Conservation (phyloP, 306 rosid genomes). For the Corylus americana region DNA sequence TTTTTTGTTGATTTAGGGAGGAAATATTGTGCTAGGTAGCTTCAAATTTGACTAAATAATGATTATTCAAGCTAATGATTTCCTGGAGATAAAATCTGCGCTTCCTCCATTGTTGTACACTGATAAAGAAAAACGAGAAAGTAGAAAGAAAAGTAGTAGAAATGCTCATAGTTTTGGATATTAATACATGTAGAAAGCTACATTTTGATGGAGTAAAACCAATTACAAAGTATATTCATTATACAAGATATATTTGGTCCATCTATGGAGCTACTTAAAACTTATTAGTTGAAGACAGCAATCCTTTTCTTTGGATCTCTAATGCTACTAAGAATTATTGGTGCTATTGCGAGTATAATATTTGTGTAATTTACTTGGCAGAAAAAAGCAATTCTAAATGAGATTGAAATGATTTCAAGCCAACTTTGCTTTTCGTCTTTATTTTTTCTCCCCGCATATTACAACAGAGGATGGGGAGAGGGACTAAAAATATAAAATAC, state of each 20-base stretch:
- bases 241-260: neutral
- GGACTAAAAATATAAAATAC: too few species aligned
- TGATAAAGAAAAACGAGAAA: conserved; percentile 2
- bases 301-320: neutral
- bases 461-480: too few species aligned
- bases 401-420: too few species aligned
- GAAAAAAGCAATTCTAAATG: neutral
- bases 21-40: neutral
- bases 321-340: neutral
- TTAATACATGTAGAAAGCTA: neutral
- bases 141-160: neutral
- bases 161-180: neutral
- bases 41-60: neutral
- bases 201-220: neutral
- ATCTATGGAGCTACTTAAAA: neutral
- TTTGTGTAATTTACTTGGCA: neutral
- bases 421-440: too few species aligned
- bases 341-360: neutral
- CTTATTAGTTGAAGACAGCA: neutral
- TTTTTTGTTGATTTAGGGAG: neutral
- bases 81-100: conserved; percentile 11
- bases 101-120: conserved; percentile 22
- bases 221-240: neutral
- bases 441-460: too few species aligned
- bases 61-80: conserved; percentile 5